A percentile compares a stretch with the other conserved stretches of the same genome.
phyloP scores from a whole-genome alignment of 108 stramenopile genomes.

The Chaetoceros muelleri region DNA sequence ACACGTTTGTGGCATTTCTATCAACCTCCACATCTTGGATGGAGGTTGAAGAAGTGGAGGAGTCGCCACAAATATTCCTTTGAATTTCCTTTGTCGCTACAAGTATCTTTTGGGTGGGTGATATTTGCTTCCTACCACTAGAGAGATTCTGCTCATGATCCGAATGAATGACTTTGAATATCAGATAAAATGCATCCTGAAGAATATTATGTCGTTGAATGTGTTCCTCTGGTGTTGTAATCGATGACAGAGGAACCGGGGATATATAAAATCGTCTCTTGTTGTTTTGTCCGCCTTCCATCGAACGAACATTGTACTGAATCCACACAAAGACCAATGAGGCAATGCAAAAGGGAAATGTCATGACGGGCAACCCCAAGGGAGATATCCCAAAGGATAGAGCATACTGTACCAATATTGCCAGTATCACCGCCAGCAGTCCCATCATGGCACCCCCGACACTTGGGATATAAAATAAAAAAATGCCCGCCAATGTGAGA shows the following conservation, averaged over 20 bases:
- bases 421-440: constrained; percentile 16
- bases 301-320: background rate
- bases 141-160: no score
- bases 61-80: no score
- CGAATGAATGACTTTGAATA: constrained; percentile 8
- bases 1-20: no score
- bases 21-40: no score
- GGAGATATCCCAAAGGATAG: constrained; percentile 12
- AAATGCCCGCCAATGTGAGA: constrained; percentile 19
- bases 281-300: no score
- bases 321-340: constrained; percentile 19
- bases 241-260: constrained; percentile 26
- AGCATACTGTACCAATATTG: constrained; percentile 21
- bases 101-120: no score
- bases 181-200: constrained; percentile 16
- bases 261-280: constrained; percentile 14
- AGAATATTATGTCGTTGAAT: constrained; percentile 8
- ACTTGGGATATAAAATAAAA: constrained; percentile 27
- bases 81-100: no score
- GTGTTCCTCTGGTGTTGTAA: constrained; percentile 33
- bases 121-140: no score
- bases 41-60: no score
- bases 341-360: constrained; percentile 25
- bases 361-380: constrained; percentile 32
- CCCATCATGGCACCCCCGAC: constrained; percentile 5